These are phyloP conservation scores for Neonectria sp. DNA, from an alignment of 2,329 filamentous ascomycete species.

Conservation along the genomic window DNA sequence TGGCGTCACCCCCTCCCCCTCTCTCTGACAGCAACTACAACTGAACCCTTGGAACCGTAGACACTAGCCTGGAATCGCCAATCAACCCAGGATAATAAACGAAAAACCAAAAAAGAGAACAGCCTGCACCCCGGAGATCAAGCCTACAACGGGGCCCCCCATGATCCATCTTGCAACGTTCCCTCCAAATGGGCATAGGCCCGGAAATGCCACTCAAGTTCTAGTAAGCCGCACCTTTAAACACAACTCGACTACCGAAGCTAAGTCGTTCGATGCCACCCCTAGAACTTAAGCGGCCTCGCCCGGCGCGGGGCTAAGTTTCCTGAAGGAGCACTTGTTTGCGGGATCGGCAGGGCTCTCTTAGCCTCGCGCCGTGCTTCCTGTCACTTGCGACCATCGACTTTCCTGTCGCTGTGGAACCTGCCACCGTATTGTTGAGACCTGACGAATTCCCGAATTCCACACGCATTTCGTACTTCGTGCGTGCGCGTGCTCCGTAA, in stretches of 20 bases:
- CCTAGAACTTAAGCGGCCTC: constrained; percentile 9
- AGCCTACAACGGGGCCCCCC: constrained; percentile 12
- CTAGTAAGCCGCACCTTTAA: constrained; percentile 17
- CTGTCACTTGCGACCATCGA: constrained; percentile 3
- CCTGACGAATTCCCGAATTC: constrained; percentile 9
- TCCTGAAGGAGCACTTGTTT: constrained; percentile 28
- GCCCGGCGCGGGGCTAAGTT: constrained; percentile 22
- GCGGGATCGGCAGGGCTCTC: constrained; percentile 21
- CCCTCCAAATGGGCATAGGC: constrained; percentile 24
- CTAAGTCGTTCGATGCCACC: constrained; percentile 22
- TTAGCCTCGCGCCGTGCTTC: constrained; percentile 1
- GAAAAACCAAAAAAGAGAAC: constrained; percentile 4
- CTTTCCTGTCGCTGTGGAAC: constrained; percentile 26
- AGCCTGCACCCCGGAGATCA: constrained; percentile 12
- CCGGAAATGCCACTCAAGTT: constrained; percentile 28
- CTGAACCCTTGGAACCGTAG: constrained; percentile 8
- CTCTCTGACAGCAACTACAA: constrained; percentile 19
- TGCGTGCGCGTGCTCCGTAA: background rate
- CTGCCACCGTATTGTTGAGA: constrained; percentile 13
- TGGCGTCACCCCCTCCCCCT: background rate
- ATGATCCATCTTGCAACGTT: background rate
- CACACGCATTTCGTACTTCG: background rate
- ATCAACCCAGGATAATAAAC: constrained; percentile 9
- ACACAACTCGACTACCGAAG: constrained; percentile 14
- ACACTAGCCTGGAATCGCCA: constrained; percentile 4